phyloP scores from a whole-genome alignment of 331 rosid species.

The Acacia pycnantha region DNA sequence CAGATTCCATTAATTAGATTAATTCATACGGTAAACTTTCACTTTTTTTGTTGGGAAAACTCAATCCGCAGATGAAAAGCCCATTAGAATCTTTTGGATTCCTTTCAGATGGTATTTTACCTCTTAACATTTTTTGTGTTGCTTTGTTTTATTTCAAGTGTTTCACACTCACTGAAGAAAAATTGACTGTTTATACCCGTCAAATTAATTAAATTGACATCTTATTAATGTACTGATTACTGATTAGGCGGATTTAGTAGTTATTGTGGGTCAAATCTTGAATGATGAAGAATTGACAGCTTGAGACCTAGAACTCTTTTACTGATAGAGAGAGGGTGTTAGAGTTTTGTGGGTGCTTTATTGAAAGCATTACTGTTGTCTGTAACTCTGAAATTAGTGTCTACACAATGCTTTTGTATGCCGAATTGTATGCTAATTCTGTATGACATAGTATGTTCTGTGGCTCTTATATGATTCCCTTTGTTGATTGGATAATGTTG shows the following conservation, averaged over 20 bases:
- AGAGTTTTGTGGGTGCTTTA: not conserved
- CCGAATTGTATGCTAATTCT: not conserved
- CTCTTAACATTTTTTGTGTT: not conserved
- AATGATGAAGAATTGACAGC: not conserved
- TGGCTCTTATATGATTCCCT: not conserved
- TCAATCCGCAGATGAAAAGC: not conserved
- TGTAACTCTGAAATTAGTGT: not conserved
- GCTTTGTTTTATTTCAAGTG: not conserved
- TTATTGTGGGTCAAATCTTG: not conserved
- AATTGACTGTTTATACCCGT: not conserved
- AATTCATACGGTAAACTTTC: not conserved
- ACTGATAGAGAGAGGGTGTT: not conserved
- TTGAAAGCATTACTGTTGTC: not conserved
- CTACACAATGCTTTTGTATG: not conserved
- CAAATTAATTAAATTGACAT: not conserved
- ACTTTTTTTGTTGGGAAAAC: not conserved
- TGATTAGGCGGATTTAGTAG: not conserved
- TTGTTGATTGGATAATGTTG: constrained; percentile 11
- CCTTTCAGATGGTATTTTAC: not conserved
- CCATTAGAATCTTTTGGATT: not conserved
- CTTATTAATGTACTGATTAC: not conserved
- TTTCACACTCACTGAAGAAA: not conserved
- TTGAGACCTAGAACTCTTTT: not conserved
- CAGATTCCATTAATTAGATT: not conserved
- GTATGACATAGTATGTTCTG: not conserved